Evolutionary conservation across 208 protist species (phyloP), one percentile per base, ranked within the genome.

Genomic region (Trypanosoma melophagium): DNA sequence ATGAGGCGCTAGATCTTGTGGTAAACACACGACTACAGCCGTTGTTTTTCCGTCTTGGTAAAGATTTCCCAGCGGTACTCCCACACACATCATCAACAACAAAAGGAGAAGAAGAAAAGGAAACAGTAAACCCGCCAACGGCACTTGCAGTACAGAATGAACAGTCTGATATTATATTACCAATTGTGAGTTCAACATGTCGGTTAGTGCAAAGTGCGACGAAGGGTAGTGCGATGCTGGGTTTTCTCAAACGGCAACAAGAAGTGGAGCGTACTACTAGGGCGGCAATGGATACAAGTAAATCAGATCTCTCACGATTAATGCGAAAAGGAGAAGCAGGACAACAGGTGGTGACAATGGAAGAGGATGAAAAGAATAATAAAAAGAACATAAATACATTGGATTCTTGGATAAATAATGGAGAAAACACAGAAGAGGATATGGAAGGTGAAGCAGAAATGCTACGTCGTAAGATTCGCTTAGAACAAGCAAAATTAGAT

Each of bases 91-190:
- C 55, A 35, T 17, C 59, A 7, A 47, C 28, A 13, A 42, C 13
- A 50, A 54, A 21, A 16, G 63, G 71, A 21, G 53, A 55, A 10
- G 31, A 24, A 4, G 60, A 9, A 3, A 16, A 53, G 10, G 38
- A 62, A 14, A 42, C 1, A 35, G 41, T 21, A 3, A 31, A 42
- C 1, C 13, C 40, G 22, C 71, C 69, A 52, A 9, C 81, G 31
- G 56, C 52, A n/a, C 58, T 25, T 51, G n/a, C 42, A 14, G 42
- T 47, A 47, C 13, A 47, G 13, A 47, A 47, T 47, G 42, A 47
- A 47, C 73, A 83, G n/a, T 61, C 73, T n/a, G 79, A 84, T 57
- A 92, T 95, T 62, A 86, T 95, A 25, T 53, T 95, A 17, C 89
- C 89, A 7, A 78, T 90, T 0, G 85, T 90, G 14, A 86, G 74